Evolutionary conservation across 495 filamentous ascomycete genomes (phyloP).

Genomic region (Talaromyces borbonicus): DNA sequence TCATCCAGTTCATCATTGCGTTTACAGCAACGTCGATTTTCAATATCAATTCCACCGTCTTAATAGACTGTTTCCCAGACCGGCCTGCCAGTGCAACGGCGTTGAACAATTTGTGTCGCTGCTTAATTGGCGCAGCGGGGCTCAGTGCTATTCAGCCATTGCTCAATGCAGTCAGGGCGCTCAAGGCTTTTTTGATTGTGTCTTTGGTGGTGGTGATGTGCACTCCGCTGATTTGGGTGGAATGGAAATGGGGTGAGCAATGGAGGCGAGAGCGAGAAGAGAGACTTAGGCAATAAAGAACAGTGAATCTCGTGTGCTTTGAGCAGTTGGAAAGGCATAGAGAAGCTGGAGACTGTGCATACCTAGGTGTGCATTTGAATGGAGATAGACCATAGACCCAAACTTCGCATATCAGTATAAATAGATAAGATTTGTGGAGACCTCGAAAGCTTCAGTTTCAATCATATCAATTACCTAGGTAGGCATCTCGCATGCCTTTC

Average conservation of each 20-base stretch:
- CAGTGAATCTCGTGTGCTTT: too few species aligned
- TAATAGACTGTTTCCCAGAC: conserved; percentile 48
- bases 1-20: conserved; percentile 4
- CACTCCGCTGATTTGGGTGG: conserved; percentile 14
- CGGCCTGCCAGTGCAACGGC: conserved; percentile 47
- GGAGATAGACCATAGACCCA: too few species aligned
- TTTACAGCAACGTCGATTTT: conserved; percentile 14
- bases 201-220: conserved; percentile 18
- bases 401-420: too few species aligned
- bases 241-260: conserved; percentile 23
- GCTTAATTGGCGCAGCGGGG: conserved; percentile 46
- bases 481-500: too few species aligned
- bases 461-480: too few species aligned
- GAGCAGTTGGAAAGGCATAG: too few species aligned
- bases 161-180: conserved; percentile 43
- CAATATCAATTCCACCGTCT: conserved; percentile 38
- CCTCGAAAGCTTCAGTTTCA: too few species aligned
- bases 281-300: not conserved
- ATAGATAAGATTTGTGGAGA: too few species aligned
- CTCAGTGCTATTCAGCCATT: conserved; percentile 46
- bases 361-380: too few species aligned
- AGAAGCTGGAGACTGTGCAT: too few species aligned
- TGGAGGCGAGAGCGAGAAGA: conserved; percentile 23
- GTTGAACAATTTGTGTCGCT: conserved; percentile 51
- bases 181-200: conserved; percentile 50